Evolutionary conservation across 2,329 filamentous ascomycete genomes (phyloP).

Genomic region (Talaromyces sp.): DNA sequence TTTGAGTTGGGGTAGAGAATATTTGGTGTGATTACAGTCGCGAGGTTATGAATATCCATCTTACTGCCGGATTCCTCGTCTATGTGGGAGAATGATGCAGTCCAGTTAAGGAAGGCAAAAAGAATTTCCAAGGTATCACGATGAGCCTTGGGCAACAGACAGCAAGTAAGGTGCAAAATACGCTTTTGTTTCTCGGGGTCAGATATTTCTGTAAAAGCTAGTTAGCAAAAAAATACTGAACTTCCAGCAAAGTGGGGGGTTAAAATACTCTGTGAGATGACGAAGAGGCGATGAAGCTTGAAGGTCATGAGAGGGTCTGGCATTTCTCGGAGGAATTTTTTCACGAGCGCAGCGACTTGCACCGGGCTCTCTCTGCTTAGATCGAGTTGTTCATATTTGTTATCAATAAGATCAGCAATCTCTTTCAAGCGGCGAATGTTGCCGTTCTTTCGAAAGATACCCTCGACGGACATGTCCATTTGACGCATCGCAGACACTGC

Average conservation of each 20-base stretch:
- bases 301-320: slow-evolving; percentile 92
- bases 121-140: slow-evolving; percentile 91
- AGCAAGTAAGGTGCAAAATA: slow-evolving; percentile 84
- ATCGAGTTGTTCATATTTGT: slow-evolving; percentile 77
- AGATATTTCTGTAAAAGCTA: slow-evolving; percentile 54
- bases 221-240: slow-evolving; percentile 7
- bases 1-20: slow-evolving; percentile 71
- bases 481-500: slow-evolving; percentile 91
- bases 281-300: slow-evolving; percentile 87
- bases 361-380: slow-evolving; percentile 85
- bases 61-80: slow-evolving; percentile 96
- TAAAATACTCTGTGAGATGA: slow-evolving; percentile 69
- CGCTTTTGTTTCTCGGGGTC: slow-evolving; percentile 78
- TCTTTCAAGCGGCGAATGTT: slow-evolving; percentile 94
- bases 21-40: slow-evolving; percentile 95
- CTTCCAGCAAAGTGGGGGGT: background rate
- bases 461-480: slow-evolving; percentile 98
- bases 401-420: slow-evolving; percentile 77
- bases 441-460: slow-evolving; percentile 97
- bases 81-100: slow-evolving; percentile 91
- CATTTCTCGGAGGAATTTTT: slow-evolving; percentile 90
- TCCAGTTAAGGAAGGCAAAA: slow-evolving; percentile 96
- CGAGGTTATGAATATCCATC: slow-evolving; percentile 97
- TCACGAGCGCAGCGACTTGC: slow-evolving; percentile 86
- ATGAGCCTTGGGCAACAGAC: slow-evolving; percentile 84